Evolutionary conservation across 1,139 yeast genomes (phyloP).

Genomic region (Zygoascus hellenicus): DNA sequence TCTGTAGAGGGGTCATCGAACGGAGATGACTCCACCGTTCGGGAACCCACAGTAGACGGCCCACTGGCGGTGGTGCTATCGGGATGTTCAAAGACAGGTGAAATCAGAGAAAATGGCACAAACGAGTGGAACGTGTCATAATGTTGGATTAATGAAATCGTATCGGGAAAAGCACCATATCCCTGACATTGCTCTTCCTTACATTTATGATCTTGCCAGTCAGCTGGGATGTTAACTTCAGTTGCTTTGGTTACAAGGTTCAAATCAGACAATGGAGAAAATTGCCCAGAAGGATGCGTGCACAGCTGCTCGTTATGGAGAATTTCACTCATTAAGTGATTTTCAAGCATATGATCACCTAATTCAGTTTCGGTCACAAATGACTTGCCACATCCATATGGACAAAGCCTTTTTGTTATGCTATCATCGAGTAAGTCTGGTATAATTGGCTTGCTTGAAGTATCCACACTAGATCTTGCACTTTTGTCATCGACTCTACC

Average conservation of each 20-base stretch:
- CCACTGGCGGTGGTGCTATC: not conserved
- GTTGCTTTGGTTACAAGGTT: not conserved
- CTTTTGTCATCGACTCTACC: too few relatives aligned
- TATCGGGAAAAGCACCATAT: not conserved
- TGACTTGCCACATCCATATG: slow-evolving; percentile 2
- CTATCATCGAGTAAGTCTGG: slow-evolving; percentile 51
- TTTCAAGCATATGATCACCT: slow-evolving; percentile 6
- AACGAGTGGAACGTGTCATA: slow-evolving; percentile 3
- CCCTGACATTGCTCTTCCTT: slow-evolving; percentile 5
- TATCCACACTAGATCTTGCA: too few relatives aligned
- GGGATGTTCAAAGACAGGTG: not conserved
- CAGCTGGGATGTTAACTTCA: not conserved
- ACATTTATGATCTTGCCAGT: slow-evolving; percentile 2
- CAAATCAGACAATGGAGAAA: slow-evolving; percentile 1
- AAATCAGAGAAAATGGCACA: slow-evolving; percentile 7
- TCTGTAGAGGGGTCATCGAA: too few relatives aligned
- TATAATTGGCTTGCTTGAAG: too few relatives aligned
- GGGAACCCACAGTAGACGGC: too few relatives aligned
- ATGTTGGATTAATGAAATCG: slow-evolving; percentile 4
- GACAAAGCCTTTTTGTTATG: slow-evolving; percentile 12
- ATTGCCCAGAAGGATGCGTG: slow-evolving; percentile 1
- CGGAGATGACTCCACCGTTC: too few relatives aligned
- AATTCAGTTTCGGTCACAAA: not conserved
- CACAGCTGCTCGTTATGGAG: not conserved
- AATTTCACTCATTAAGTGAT: slow-evolving; percentile 5